Evolutionary conservation across 1,139 yeast genomes (phyloP).

Genomic region (Geotrichum phurueaensis): DNA sequence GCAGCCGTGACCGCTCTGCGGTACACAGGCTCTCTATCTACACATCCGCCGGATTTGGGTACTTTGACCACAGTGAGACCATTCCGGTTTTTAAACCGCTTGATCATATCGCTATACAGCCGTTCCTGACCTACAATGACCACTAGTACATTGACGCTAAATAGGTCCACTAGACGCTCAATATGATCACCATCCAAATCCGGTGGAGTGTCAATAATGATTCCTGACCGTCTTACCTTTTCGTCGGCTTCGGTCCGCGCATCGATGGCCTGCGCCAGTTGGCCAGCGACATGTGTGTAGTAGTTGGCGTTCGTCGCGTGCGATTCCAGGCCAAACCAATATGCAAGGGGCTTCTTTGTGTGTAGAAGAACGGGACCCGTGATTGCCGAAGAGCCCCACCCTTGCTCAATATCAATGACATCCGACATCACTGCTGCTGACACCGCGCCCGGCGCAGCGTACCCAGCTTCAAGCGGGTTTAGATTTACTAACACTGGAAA

Average conservation of each 20-base stretch:
- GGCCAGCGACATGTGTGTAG: slow-evolving; percentile 51
- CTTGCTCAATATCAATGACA: slow-evolving; percentile 70
- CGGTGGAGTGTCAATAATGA: slow-evolving; percentile 76
- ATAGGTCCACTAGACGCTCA: slow-evolving; percentile 55
- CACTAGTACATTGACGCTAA: slow-evolving; percentile 41
- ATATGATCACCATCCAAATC: slow-evolving; percentile 35
- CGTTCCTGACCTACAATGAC: slow-evolving; percentile 43
- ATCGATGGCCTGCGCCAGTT: slow-evolving; percentile 54
- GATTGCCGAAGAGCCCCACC: slow-evolving; percentile 80
- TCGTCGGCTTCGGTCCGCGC: slow-evolving; percentile 52
- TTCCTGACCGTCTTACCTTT: slow-evolving; percentile 51
- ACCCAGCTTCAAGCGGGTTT: slow-evolving; percentile 74
- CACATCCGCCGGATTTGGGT: slow-evolving; percentile 67
- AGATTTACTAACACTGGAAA: slow-evolving; percentile 69
- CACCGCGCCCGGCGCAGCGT: slow-evolving; percentile 77
- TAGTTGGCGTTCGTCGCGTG: slow-evolving; percentile 54
- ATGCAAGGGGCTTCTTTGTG: slow-evolving; percentile 82
- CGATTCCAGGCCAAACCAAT: slow-evolving; percentile 67
- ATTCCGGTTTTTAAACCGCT: slow-evolving; percentile 36
- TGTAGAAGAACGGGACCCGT: slow-evolving; percentile 82
- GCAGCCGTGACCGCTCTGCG: slow-evolving; percentile 67
- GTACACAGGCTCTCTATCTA: slow-evolving; percentile 66
- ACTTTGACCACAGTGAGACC: slow-evolving; percentile 48
- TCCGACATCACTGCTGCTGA: slow-evolving; percentile 83
- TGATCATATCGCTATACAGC: slow-evolving; percentile 56